Percentiles rank a stretch among this genome's conserved stretches.
These are phyloP conservation scores for Magnolia changhungtana DNA, from an alignment of 164 flowering plant genomes.

Conservation along the genomic window DNA sequence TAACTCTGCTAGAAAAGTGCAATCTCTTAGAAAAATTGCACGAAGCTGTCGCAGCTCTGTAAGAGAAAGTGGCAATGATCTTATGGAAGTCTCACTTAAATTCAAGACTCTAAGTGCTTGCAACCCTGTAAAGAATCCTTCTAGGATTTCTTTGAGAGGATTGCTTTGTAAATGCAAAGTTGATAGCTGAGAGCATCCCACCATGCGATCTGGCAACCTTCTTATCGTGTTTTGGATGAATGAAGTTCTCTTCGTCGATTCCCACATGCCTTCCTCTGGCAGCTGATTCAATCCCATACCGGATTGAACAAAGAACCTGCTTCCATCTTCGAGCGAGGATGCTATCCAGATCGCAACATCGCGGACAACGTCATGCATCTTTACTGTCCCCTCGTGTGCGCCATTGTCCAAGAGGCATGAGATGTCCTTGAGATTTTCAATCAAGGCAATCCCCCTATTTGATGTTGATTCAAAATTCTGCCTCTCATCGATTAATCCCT, in stretches of 20 bases:
- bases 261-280: background rate
- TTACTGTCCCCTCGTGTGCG: background rate
- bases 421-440: background rate
- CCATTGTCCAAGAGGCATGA: background rate
- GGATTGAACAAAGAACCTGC: background rate
- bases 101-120: background rate
- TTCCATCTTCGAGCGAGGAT: background rate
- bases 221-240: too few species aligned
- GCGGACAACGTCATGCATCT: background rate
- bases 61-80: background rate
- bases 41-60: background rate
- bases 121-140: background rate
- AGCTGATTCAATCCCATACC: background rate
- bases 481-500: slow-evolving; percentile 7
- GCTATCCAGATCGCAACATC: background rate
- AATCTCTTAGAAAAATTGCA: background rate
- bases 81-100: background rate
- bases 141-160: too few species aligned
- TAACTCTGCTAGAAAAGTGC: background rate
- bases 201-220: too few species aligned
- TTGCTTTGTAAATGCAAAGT: background rate
- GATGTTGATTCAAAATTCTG: background rate
- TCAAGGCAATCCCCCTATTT: background rate
- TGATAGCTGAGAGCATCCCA: too few species aligned
- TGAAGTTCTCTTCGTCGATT: too few species aligned